Percentiles rank a stretch among this genome's conserved stretches.
These are phyloP conservation scores for Ustilago lituana DNA, from an alignment of 1,284 basidiomycete species.

Conservation along the genomic window DNA sequence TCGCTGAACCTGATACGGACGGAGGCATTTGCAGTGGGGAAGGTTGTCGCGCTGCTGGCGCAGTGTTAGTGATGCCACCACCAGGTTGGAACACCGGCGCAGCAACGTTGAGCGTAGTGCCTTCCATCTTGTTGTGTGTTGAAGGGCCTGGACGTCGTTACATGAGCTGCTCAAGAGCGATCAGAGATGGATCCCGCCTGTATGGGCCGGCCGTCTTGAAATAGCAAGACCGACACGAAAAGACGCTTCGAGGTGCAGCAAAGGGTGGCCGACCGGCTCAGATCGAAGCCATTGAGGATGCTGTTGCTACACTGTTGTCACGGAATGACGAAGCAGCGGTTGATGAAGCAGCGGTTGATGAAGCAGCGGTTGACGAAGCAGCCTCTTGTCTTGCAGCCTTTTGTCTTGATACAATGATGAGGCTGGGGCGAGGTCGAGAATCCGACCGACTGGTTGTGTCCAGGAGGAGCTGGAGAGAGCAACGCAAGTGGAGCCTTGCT, in stretches of 20 bases:
- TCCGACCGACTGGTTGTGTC: too few relatives aligned
- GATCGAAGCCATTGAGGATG: background rate
- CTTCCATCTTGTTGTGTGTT: constrained; percentile 21
- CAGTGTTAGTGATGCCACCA: background rate
- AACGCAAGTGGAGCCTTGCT: background rate
- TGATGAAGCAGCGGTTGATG: too few relatives aligned
- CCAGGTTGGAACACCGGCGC: constrained; percentile 37
- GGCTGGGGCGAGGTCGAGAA: too few relatives aligned
- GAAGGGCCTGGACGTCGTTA: background rate
- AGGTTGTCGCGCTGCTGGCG: constrained; percentile 8
- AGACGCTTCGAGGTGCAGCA: too few relatives aligned
- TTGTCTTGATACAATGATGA: too few relatives aligned
- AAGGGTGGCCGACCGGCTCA: background rate
- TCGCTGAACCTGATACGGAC: constrained; percentile 1
- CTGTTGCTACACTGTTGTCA: too few relatives aligned
- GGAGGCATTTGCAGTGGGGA: constrained; percentile 4
- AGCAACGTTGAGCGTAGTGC: constrained; percentile 33
- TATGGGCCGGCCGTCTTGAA: background rate
- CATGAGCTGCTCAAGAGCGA: too few relatives aligned
- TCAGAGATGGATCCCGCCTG: background rate
- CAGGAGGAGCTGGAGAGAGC: too few relatives aligned
- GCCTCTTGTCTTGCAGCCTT: too few relatives aligned
- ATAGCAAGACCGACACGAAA: too few relatives aligned
- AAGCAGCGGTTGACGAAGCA: too few relatives aligned
- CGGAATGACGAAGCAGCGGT: background rate